Percentiles rank a stretch among this genome's conserved stretches.
Evolutionary conservation across 305 asterid genomes (phyloP).

Genomic region (Solanum chacoense): DNA sequence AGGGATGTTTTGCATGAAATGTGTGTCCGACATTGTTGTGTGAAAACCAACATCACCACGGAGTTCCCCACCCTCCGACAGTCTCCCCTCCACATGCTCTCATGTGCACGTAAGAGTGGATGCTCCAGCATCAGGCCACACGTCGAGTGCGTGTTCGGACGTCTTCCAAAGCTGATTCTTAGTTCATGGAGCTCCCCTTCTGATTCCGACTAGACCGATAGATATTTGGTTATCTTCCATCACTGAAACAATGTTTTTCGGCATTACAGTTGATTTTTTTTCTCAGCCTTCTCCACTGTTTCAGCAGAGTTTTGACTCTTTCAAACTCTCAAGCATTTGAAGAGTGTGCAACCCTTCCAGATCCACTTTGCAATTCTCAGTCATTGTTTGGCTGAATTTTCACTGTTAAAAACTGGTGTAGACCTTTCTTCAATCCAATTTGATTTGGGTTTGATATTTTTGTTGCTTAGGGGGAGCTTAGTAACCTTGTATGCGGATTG

Average conservation of each 20-base stretch:
- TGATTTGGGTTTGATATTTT: not conserved
- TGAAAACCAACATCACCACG: too few species aligned
- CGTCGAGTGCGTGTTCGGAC: not conserved
- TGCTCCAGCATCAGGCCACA: not conserved
- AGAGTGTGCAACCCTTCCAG: not conserved
- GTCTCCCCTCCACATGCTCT: not conserved
- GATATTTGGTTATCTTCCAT: not conserved
- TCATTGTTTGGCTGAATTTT: not conserved
- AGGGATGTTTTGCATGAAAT: too few species aligned
- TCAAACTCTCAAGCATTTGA: not conserved
- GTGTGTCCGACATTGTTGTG: not conserved
- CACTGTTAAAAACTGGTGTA: not conserved
- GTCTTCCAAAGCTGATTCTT: not conserved
- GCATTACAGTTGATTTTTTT: not conserved
- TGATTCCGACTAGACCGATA: not conserved
- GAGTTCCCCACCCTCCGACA: not conserved
- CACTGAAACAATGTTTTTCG: not conserved
- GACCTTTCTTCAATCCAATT: not conserved
- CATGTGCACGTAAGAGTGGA: not conserved
- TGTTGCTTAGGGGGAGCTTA: not conserved
- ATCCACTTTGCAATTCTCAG: not conserved
- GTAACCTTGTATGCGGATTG: not conserved
- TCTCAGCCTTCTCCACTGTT: not conserved
- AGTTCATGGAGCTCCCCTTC: not conserved
- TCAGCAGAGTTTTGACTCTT: not conserved